Percentiles rank a stretch among this genome's conserved stretches.
Evolutionary conservation across 2,329 filamentous ascomycete genomes (phyloP).

Genomic region (Xylaria sp.): DNA sequence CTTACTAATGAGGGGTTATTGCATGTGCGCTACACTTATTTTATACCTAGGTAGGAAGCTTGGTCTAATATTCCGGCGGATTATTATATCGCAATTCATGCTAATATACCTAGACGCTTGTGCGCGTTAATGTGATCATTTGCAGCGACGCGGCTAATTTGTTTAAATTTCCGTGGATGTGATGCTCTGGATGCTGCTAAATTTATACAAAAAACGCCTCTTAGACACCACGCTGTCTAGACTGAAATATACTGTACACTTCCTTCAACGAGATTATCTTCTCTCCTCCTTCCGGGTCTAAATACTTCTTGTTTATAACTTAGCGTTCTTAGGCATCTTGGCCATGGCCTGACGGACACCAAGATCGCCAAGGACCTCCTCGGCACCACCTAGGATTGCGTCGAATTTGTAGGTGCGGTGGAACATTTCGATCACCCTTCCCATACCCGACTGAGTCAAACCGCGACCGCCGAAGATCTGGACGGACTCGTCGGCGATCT

Average conservation of each 20-base stretch:
- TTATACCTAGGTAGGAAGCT: conserved; percentile 18
- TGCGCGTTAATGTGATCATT: no score
- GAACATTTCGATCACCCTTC: conserved; percentile 84
- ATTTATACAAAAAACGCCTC: conserved; percentile 22
- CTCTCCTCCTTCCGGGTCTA: background rate
- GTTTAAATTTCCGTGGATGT: conserved; percentile 29
- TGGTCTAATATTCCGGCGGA: conserved; percentile 25
- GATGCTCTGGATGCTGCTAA: conserved; percentile 22
- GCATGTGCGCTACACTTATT: conserved; percentile 27
- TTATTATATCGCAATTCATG: conserved; percentile 29
- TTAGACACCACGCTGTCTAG: background rate
- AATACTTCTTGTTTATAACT: conserved; percentile 65
- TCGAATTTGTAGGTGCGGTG: conserved; percentile 86
- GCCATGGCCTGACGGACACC: conserved; percentile 87
- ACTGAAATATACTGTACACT: conserved; percentile 15
- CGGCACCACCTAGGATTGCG: conserved; percentile 80
- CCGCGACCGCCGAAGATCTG: conserved; percentile 89
- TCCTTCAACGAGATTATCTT: background rate
- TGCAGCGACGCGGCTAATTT: conserved; percentile 8
- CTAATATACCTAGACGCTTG: background rate
- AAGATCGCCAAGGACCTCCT: conserved; percentile 84
- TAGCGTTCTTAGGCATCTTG: conserved; percentile 80
- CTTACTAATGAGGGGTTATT: conserved; percentile 12
- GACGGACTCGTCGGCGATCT: conserved; percentile 84
- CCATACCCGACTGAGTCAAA: conserved; percentile 85